Evolutionary conservation across 1,284 basidiomycete species (phyloP).

Genomic region (Moniliophthora roreri): DNA sequence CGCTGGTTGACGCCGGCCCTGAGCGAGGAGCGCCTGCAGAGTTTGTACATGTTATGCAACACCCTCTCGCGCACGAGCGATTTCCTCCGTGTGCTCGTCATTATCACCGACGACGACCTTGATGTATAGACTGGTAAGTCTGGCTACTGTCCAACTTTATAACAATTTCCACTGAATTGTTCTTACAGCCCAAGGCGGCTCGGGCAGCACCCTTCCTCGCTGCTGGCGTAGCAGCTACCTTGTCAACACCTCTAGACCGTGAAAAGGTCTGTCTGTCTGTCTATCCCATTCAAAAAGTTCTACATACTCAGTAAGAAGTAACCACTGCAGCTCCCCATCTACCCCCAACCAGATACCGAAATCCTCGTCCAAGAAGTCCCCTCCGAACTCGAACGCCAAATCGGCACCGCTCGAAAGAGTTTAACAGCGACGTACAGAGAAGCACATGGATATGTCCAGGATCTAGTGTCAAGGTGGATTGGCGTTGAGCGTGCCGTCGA

Average conservation of each 20-base stretch:
- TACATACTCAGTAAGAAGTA: neutral
- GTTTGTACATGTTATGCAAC: neutral
- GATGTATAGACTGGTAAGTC: constrained; percentile 4
- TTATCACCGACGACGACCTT: neutral
- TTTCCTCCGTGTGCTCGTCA: neutral
- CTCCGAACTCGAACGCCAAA: constrained; percentile 70
- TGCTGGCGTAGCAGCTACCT: neutral
- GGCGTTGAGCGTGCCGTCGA: constrained; percentile 80
- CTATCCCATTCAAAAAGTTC: neutral
- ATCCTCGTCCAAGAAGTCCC: constrained; percentile 71
- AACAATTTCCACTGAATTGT: neutral
- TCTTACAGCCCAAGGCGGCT: neutral
- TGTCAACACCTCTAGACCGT: constrained; percentile 1
- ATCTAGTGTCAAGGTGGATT: constrained; percentile 77
- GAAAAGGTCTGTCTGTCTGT: constrained; percentile 4
- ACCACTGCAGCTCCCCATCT: constrained; percentile 75
- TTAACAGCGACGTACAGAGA: constrained; percentile 54
- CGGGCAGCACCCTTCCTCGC: neutral
- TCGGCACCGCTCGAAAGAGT: constrained; percentile 64
- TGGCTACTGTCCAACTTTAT: neutral
- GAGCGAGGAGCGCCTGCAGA: no score
- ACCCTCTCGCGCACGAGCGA: neutral
- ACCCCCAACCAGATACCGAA: constrained; percentile 58
- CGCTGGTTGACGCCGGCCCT: no score
- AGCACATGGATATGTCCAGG: constrained; percentile 65